A percentile compares a stretch with the other conserved stretches of the same genome.
Evolutionary conservation across 306 rosid species (phyloP).

Genomic region (Quercus alba): DNA sequence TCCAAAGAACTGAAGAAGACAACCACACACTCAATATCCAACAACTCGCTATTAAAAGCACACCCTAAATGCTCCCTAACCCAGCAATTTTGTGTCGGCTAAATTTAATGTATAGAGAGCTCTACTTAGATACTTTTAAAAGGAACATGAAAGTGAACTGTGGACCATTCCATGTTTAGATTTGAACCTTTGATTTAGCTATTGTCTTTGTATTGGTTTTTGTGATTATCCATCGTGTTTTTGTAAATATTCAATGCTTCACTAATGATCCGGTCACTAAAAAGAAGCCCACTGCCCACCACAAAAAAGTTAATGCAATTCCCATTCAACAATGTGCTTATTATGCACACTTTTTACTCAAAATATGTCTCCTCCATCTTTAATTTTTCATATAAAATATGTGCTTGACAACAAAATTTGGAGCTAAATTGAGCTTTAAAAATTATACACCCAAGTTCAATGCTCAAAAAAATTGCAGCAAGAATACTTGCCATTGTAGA

Average conservation of each 20-base stretch:
- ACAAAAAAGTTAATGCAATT: background rate
- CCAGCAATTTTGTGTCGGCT: constrained; percentile 14
- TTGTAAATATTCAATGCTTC: background rate
- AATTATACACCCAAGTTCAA: too few relatives aligned
- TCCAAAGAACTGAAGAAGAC: background rate
- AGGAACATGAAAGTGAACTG: background rate
- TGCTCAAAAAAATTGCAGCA: too few relatives aligned
- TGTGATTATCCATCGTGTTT: background rate
- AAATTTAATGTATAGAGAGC: background rate
- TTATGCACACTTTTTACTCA: background rate
- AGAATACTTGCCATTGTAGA: too few relatives aligned
- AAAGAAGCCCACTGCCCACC: background rate
- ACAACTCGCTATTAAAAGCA: constrained; percentile 3
- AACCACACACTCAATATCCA: constrained; percentile 13
- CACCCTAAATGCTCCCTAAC: constrained; percentile 12
- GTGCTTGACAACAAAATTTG: background rate
- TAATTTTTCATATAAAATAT: background rate
- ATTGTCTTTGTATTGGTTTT: background rate
- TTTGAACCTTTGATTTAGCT: background rate
- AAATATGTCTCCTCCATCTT: background rate
- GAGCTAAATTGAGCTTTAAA: too few relatives aligned
- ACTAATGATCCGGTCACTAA: background rate
- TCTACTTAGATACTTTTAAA: background rate
- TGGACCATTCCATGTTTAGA: constrained; percentile 4
- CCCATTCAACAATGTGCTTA: background rate